Evolutionary conservation across 805 yeast species (phyloP), one percentile per base, ranked within the genome.

Genomic region (Tanozyma kutaoensis): DNA sequence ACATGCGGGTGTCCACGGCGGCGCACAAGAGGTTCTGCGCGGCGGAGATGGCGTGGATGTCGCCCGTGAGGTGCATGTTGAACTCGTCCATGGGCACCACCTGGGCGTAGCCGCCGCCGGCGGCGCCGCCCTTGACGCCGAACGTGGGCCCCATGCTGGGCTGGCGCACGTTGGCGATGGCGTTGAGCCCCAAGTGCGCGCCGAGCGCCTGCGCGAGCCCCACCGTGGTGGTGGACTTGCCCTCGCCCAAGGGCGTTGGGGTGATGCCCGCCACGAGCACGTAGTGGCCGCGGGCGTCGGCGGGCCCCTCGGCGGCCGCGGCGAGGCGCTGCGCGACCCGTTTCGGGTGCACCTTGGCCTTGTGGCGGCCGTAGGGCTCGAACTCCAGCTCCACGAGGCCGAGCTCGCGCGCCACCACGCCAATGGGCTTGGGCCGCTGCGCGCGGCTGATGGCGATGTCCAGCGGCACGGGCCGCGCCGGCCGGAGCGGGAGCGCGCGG

Each of bases 91-190:
- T 88, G 28, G 97, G 97, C 42, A 88, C 86, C 24, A 88, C 97
- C 58, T 88, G 97, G 2, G 97, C 70, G 55, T 85, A 88, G 25
- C 97, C 97, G 49, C 97, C 98, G 43, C 98, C 98, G 12, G 97
- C 97, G 31, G 98, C 98, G 54, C 97, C 97, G 46, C 98, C 98
- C 60, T 88, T 88, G 43, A 88, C 85, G 52, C 98, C 98, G 45
- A 88, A 88, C 12, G 97, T 88, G 27, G 98, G 98, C 22, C 97
- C 97, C 95, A 88, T 84, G 8, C 93, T 79, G 16, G 97, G 97
- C 53, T 88, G 98, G 53, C 98, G 79, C 27, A 88, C 95, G 45
- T 82, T 85, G 28, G 97, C 98, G 52, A 86, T 74, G 21, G 93
- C 75, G 32, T 77, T 76, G 51, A 72, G 74, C 28, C 73, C 69